Conservation (phyloP, 1,284 basidiomycete species). For the Leccinum brunneo-olivaceum region DNA sequence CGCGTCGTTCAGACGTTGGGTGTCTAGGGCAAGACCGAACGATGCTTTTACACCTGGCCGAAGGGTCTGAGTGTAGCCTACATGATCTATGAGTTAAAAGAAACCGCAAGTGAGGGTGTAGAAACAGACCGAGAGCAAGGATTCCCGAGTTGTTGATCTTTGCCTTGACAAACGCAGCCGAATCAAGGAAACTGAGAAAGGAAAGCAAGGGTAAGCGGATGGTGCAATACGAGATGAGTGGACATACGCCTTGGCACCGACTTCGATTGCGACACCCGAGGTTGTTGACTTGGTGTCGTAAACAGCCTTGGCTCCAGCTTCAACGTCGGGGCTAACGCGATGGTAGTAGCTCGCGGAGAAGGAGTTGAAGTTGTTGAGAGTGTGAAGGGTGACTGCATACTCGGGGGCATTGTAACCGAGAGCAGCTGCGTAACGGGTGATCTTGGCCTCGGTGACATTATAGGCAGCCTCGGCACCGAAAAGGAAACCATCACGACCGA, state of each 20-base stretch:
- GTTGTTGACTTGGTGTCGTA: slow-evolving; percentile 93
- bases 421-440: slow-evolving; percentile 90
- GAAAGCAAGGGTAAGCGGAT: neutral
- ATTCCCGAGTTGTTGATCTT: slow-evolving; percentile 98
- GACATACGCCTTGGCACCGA: slow-evolving; percentile 89
- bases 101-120: neutral
- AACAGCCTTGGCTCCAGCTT: slow-evolving; percentile 96
- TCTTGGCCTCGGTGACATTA: slow-evolving; percentile 90
- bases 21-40: slow-evolving; percentile 90
- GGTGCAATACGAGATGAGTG: neutral
- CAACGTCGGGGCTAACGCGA: slow-evolving; percentile 89
- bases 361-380: slow-evolving; percentile 89
- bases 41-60: slow-evolving; percentile 93
- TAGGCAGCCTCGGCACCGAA: slow-evolving; percentile 94
- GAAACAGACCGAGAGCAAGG: slow-evolving; percentile 64
- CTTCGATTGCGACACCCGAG: slow-evolving; percentile 87
- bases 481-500: slow-evolving; percentile 97
- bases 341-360: slow-evolving; percentile 99
- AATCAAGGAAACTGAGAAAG: slow-evolving; percentile 67
- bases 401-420: slow-evolving; percentile 94
- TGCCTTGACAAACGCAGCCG: slow-evolving; percentile 90
- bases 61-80: slow-evolving; percentile 87
- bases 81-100: slow-evolving; percentile 4
- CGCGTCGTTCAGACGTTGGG: slow-evolving; percentile 76
- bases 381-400: slow-evolving; percentile 94